Base-by-base conservation (phyloP, 192 early-diverging fungal genomes). In the Lobosporangium transversale region DNA sequence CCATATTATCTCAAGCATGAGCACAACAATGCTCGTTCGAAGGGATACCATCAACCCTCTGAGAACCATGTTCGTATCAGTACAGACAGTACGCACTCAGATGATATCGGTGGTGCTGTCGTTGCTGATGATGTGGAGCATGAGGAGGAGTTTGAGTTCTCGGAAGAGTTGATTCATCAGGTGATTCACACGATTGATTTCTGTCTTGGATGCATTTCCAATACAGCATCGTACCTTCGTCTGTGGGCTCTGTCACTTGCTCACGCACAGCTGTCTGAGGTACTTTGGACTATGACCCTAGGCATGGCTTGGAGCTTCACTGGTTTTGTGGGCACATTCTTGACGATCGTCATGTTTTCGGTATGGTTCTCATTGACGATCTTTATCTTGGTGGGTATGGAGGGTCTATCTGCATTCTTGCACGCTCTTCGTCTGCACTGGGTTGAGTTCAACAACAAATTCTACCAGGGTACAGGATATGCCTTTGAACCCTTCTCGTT, bases 151-250 rank as follows among this genome's bases (percentile, higher is more conserved):
- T 97, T 97, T 85, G 97, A 99, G 63, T 99, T 99, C 83, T 84
- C 90, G 47, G 98, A 98, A 55, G 87, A 93, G 59, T 91, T 98
- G 91, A 96, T 99, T 69, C 94, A 98, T 82, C 96, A 98, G 81
- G 86, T 89, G 11, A 98, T 99, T 78, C 98, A 99, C 81, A 98
- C 97, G 18, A 98, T 99, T 73, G 98, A 99, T 84, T 99, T 97
- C 82, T 96, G 93, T 69, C 87, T 99, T 54, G 89, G 89, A 56
- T 94, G 94, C 45, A 97, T 99, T 63, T 99, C 98, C 42, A 97
- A 99, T 85, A 99, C 98, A 5, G 98, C 98, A 1, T 97, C 95
- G 20, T 99, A 99, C 74, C 89, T 99, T 55, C 96, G 98, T 68
- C 89, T 99, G 37, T 99, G 98, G 98, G 98, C 98, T 48, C 79